phyloP scores from a whole-genome alignment of 139 green algal genomes.

The Yamagishiella unicocca region DNA sequence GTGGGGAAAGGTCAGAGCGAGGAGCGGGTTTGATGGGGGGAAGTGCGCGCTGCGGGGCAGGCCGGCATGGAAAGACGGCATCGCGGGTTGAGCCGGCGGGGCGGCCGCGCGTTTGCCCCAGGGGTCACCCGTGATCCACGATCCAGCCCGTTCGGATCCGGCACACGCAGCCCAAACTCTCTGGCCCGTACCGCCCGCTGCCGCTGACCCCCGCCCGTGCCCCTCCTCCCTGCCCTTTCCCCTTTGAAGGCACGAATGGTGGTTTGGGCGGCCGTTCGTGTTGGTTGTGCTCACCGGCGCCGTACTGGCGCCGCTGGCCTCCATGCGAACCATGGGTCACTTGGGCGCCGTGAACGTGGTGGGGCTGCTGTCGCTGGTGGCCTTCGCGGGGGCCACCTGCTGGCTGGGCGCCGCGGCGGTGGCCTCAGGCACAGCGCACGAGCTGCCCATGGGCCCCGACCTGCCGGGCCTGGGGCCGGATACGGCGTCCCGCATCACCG shows the following conservation, averaged over 20 bases:
- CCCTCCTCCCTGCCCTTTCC: not conserved
- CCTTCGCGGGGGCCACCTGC: conserved; percentile 35
- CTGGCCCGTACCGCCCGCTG: too few species aligned
- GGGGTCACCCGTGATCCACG: too few species aligned
- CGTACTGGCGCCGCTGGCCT: conserved; percentile 25
- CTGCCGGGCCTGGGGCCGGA: conserved; percentile 39
- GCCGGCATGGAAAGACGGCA: too few species aligned
- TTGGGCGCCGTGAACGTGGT: conserved; percentile 53
- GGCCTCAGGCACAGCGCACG: not conserved
- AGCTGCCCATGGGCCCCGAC: conserved; percentile 25
- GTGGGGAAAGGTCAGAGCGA: too few species aligned
- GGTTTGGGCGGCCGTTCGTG: conserved; percentile 9
- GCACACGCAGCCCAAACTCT: too few species aligned
- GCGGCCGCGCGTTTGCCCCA: too few species aligned
- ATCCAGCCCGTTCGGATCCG: too few species aligned
- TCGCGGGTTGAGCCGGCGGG: too few species aligned
- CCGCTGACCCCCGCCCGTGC: not conserved
- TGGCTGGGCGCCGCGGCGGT: conserved; percentile 44
- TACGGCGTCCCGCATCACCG: conserved; percentile 16
- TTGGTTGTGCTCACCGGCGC: not conserved
- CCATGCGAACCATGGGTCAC: conserved; percentile 18
- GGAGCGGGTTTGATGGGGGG: too few species aligned
- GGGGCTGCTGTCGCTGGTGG: conserved; percentile 44
- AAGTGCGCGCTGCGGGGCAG: too few species aligned
- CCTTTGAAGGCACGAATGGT: not conserved